Conservation (phyloP, 495 filamentous ascomycete species). For the Penicillium subrubescens region DNA sequence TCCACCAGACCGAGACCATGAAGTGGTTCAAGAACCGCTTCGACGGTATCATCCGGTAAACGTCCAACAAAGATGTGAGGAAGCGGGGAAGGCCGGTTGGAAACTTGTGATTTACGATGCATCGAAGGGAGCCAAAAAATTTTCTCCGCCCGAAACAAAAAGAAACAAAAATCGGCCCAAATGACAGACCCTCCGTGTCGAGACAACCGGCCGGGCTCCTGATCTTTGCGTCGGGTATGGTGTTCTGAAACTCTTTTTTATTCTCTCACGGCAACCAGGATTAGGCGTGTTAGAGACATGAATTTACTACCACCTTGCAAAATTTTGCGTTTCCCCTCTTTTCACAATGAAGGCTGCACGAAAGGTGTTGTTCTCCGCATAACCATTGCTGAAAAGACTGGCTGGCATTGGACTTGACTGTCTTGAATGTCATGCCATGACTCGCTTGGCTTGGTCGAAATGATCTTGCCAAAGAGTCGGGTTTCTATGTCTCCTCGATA, state of each 20-base stretch:
- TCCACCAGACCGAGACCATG: slow-evolving; percentile 90
- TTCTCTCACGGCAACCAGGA: slow-evolving; percentile 46
- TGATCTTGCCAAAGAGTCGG: slow-evolving; percentile 31
- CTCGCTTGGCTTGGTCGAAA: slow-evolving; percentile 28
- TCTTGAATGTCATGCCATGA: slow-evolving; percentile 16
- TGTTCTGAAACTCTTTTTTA: slow-evolving; percentile 29
- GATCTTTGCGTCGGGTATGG: slow-evolving; percentile 36
- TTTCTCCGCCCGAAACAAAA: slow-evolving; percentile 23
- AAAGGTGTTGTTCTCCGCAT: slow-evolving; percentile 51
- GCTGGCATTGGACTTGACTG: slow-evolving; percentile 19
- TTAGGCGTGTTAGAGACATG: slow-evolving; percentile 52
- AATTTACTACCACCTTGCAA: slow-evolving; percentile 43
- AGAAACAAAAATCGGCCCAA: slow-evolving; percentile 33
- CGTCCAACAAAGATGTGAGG: slow-evolving; percentile 25
- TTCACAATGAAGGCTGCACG: slow-evolving; percentile 55
- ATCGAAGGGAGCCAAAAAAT: slow-evolving; percentile 41
- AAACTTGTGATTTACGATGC: slow-evolving; percentile 44
- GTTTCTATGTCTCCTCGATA: slow-evolving; percentile 16
- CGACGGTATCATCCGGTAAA: slow-evolving; percentile 95
- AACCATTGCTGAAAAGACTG: slow-evolving; percentile 52
- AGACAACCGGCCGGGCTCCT: slow-evolving; percentile 25
- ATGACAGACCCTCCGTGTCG: slow-evolving; percentile 18
- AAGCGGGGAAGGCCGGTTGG: slow-evolving; percentile 24
- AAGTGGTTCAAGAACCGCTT: slow-evolving; percentile 99
- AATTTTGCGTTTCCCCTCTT: slow-evolving; percentile 38